Evolutionary conservation across 2,329 filamentous ascomycete genomes (phyloP), one percentile per base, ranked within the genome.

Genomic region (Pseudogymnoascus sp.): DNA sequence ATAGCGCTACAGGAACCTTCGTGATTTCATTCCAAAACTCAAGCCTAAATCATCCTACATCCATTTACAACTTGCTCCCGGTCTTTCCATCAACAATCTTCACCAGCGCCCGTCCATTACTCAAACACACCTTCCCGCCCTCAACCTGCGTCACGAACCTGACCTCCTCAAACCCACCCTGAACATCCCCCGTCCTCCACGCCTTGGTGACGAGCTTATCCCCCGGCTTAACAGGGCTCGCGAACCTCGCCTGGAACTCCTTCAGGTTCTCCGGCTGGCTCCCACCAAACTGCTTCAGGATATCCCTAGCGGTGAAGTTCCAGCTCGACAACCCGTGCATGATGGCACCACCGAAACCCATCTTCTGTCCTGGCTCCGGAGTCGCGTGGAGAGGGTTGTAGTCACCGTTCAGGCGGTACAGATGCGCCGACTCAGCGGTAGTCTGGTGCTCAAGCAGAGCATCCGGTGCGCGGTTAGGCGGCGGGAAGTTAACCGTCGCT

Each of bases 331-430:
- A 78, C n/a, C 91, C 91, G 75, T 96, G 91, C 71, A 94, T 87
- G 73, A 95, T 96, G 69, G 84, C 79, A 28, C 91, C 91, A 16
- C 89, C 89, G 69, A 95, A 95, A 64, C 91, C 90, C 89, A 95
- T 94, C 76, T 90, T 87, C 74, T 82, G 77, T 60, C 90, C 90
- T 0, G 90, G 89, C 75, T 90, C 89, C 12, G 90, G 90, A 25
- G 88, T 89, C 6, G 90, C 90, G 72, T 96, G 91, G 32, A 96
- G 84, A 18, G 91, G 91, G 77, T 95, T 96, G 76, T 95, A 96
- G 77, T 96, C 91, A 66, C 91, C 91, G 68, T 95, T 95, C 59
- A 96, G 81, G 60, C 89, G 81, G 75, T 94, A 94, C 61, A 94
- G 78, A 65, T 89, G 82, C 7, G 90, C 84, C 4, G 89, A 89